Percentiles rank a stretch among this genome's conserved stretches.
Conservation (phyloP, 305 asterid species). For the Solanum hybrid region DNA sequence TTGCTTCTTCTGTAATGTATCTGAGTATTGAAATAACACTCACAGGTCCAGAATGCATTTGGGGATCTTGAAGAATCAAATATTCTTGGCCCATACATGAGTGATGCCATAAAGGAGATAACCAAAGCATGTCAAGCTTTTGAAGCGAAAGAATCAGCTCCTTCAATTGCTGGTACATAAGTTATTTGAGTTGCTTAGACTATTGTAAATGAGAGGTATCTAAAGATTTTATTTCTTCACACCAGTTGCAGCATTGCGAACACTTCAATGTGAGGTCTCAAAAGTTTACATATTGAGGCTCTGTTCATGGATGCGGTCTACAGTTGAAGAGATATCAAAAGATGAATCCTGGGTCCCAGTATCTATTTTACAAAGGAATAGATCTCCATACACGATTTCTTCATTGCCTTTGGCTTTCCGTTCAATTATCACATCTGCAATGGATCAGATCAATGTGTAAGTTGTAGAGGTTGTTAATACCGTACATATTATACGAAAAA, state of each 20-base stretch:
- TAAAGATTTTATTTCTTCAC: not conserved
- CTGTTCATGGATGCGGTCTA: conserved; percentile 94
- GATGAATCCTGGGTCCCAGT: conserved; percentile 90
- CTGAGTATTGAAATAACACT: conserved; percentile 1
- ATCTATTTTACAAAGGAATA: conserved; percentile 83
- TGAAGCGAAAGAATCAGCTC: conserved; percentile 92
- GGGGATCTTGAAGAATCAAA: conserved; percentile 85
- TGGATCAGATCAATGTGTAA: conserved; percentile 85
- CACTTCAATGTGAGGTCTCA: conserved; percentile 78
- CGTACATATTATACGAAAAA: not conserved
- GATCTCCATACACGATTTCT: conserved; percentile 85
- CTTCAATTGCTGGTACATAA: conserved; percentile 66
- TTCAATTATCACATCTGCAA: conserved; percentile 66
- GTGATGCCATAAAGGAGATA: conserved; percentile 76
- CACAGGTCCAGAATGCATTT: conserved; percentile 74
- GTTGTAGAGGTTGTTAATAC: conserved; percentile 21
- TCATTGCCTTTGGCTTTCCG: conserved; percentile 82
- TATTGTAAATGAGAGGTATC: not conserved
- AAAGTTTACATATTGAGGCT: conserved; percentile 79
- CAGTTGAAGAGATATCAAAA: conserved; percentile 78
- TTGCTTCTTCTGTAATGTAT: not conserved
- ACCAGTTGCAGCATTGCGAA: conserved; percentile 72
- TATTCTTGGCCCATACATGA: conserved; percentile 75
- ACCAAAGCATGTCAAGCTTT: conserved; percentile 74
- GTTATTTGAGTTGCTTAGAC: not conserved